Conservation (phyloP, 768 basidiomycete genomes). For the Rhodotorula paludigena region DNA sequence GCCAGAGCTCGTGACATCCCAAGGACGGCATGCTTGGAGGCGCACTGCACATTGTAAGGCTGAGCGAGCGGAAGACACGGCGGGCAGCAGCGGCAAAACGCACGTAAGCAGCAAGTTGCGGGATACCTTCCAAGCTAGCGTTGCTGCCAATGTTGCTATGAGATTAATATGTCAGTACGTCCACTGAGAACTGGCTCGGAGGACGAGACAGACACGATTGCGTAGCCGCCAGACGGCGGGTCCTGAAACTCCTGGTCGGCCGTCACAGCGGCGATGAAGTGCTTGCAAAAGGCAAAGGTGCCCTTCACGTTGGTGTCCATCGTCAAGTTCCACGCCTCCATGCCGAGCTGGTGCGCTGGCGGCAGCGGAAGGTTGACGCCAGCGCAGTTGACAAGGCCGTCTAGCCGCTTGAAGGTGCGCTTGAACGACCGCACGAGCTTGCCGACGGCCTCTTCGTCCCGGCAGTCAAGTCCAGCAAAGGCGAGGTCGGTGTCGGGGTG, state of each 20-base stretch:
- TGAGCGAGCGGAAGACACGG: neutral
- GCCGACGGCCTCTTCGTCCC: conserved; percentile 22
- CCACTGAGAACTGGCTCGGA: no score
- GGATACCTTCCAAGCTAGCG: conserved; percentile 15
- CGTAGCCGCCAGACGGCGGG: conserved; percentile 15
- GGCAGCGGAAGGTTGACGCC: conserved; percentile 25
- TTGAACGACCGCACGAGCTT: conserved; percentile 34
- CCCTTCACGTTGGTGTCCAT: conserved; percentile 30
- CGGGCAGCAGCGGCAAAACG: neutral
- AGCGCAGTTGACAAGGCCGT: conserved; percentile 35
- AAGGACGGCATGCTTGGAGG: conserved; percentile 34
- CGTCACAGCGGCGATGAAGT: conserved; percentile 1
- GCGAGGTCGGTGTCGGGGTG: conserved; percentile 12
- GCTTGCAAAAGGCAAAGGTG: conserved; percentile 27
- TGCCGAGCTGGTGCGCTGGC: neutral
- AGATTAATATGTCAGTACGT: neutral
- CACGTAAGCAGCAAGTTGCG: conserved; percentile 18
- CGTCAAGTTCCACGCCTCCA: conserved; percentile 6
- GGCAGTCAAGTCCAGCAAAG: conserved; percentile 15
- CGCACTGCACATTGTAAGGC: conserved; percentile 6
- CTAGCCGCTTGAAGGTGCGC: conserved; percentile 29
- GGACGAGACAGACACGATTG: conserved; percentile 17
- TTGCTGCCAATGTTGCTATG: conserved; percentile 27
- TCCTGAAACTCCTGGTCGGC: neutral
- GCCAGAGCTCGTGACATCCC: conserved; percentile 33